Conservation (phyloP, 2,329 filamentous ascomycete species). For the Sporothrix inflata region DNA sequence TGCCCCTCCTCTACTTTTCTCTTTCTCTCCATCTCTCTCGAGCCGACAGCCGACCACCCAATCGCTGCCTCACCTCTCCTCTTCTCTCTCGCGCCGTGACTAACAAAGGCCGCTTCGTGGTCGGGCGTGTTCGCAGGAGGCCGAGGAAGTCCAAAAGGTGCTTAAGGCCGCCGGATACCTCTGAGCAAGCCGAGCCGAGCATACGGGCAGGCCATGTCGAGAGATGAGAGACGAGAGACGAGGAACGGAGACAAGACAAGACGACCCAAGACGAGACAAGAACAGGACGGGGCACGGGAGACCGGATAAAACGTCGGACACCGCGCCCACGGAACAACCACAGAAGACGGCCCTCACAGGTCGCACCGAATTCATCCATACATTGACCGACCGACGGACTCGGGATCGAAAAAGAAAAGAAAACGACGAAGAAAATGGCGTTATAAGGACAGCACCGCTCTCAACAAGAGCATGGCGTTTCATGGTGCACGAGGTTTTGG, state of each 20-base stretch:
- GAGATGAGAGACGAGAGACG: neutral
- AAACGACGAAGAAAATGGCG: conserved; percentile 13
- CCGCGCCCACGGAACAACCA: neutral
- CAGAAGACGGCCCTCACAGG: neutral
- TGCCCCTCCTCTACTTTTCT: neutral
- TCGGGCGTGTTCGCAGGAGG: conserved; percentile 37
- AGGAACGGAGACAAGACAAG: neutral
- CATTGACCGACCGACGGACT: neutral
- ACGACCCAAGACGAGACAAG: neutral
- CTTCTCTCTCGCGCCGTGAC: conserved; percentile 16
- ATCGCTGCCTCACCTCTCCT: neutral
- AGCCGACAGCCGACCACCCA: neutral
- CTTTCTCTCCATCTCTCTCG: neutral
- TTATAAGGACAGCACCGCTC: conserved; percentile 4
- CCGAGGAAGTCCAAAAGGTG: conserved; percentile 43
- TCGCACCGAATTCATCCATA: neutral
- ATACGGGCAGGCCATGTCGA: neutral
- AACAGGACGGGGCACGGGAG: no score
- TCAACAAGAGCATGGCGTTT: conserved; percentile 20
- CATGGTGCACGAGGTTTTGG: neutral
- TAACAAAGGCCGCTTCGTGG: conserved; percentile 27
- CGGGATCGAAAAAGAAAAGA: neutral
- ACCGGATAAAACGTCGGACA: neutral
- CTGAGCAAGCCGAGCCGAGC: conserved; percentile 36
- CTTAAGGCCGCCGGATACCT: conserved; percentile 49